Evolutionary conservation across 345 rosid genomes (phyloP).

Genomic region (Limnanthes douglasii): DNA sequence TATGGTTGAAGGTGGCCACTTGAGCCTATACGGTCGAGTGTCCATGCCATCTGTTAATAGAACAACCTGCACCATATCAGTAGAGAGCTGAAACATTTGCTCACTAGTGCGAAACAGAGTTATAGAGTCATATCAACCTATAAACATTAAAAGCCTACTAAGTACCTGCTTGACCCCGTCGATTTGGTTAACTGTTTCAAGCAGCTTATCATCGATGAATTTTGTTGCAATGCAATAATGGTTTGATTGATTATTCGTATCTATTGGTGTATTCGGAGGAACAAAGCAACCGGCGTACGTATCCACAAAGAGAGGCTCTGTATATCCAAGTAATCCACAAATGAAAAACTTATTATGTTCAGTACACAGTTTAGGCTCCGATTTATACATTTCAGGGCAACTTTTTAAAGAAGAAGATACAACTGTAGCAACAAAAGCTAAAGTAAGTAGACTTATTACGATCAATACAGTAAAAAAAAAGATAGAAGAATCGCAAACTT

Average conservation of each 20-base stretch:
- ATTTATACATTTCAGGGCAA: neutral
- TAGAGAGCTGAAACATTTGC: constrained; percentile 3
- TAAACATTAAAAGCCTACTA: neutral
- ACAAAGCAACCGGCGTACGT: constrained; percentile 80
- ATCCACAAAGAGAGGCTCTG: constrained; percentile 83
- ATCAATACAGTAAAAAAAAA: constrained; percentile 8
- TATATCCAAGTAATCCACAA: no score
- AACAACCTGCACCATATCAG: constrained; percentile 48
- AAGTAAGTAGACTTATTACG: constrained; percentile 3
- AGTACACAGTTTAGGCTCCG: constrained; percentile 3
- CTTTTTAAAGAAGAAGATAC: neutral
- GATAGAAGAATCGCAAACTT: neutral
- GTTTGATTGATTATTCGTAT: constrained; percentile 23
- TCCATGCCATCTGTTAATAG: constrained; percentile 88
- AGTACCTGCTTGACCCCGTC: constrained; percentile 80
- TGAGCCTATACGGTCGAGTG: constrained; percentile 84
- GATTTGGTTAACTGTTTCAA: constrained; percentile 31
- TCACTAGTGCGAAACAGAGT: neutral
- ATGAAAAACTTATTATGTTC: no score
- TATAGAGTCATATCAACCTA: neutral
- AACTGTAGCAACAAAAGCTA: neutral
- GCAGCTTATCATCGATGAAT: constrained; percentile 72
- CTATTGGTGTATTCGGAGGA: constrained; percentile 25
- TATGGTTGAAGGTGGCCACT: constrained; percentile 75
- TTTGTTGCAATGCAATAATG: constrained; percentile 72